phyloP scores from a whole-genome alignment of 2,329 filamentous ascomycete genomes.

The Capronia coronata region DNA sequence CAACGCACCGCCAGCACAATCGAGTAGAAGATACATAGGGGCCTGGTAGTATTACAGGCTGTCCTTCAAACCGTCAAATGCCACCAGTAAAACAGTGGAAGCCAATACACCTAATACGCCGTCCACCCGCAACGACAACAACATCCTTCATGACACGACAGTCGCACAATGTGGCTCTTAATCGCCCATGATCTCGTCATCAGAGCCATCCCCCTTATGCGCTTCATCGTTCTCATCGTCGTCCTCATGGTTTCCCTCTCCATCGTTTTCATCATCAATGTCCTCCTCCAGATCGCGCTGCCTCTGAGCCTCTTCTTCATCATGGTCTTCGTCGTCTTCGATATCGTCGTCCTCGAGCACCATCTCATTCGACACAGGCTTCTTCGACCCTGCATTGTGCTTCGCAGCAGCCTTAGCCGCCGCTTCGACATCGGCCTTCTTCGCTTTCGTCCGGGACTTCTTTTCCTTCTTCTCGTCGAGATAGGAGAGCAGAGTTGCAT shows the following conservation, averaged over 20 bases:
- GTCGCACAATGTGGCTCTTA: conserved; percentile 8
- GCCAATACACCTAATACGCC: too few species aligned
- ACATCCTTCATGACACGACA: not conserved
- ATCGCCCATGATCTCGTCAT: conserved; percentile 29
- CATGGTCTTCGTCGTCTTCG: conserved; percentile 23
- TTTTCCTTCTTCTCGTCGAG: conserved; percentile 50
- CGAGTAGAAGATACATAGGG: not conserved
- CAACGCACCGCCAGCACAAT: not conserved
- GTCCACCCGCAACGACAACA: too few species aligned
- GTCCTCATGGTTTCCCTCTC: conserved; percentile 3
- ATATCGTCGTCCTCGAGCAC: conserved; percentile 26
- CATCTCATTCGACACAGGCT: conserved; percentile 21
- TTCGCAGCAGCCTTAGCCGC: conserved; percentile 4
- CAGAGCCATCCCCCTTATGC: conserved; percentile 12
- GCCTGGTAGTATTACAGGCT: not conserved
- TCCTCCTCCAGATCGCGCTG: conserved; percentile 18
- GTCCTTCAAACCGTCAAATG: too few species aligned
- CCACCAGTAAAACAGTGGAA: too few species aligned
- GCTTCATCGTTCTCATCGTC: conserved; percentile 4
- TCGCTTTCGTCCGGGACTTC: conserved; percentile 11
- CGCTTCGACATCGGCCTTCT: conserved; percentile 1
- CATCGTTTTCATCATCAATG: conserved; percentile 9
- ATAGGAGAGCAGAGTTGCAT: conserved; percentile 74
- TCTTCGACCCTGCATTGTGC: conserved; percentile 12
- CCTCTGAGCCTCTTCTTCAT: conserved; percentile 22